phyloP scores from a whole-genome alignment of 257 asterid genomes.

The Osmanthus fragrans region DNA sequence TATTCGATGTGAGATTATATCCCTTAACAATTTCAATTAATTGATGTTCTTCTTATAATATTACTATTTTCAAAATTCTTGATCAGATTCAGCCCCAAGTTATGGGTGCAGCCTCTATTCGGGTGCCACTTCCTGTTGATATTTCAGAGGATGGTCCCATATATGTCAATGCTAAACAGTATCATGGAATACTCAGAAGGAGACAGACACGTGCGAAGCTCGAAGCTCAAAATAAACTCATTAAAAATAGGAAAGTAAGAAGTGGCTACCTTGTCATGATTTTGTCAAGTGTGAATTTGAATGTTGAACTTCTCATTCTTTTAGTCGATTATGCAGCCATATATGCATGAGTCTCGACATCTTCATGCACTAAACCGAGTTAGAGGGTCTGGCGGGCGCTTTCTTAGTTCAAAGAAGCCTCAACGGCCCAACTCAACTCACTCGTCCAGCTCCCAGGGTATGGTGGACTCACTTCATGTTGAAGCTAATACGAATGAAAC shows the following conservation, averaged over 20 bases:
- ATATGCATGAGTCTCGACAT: constrained; percentile 96
- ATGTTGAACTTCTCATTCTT: neutral
- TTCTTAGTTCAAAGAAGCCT: constrained; percentile 71
- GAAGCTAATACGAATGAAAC: constrained; percentile 23
- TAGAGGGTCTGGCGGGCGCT: constrained; percentile 89
- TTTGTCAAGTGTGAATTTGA: neutral
- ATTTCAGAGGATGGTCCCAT: constrained; percentile 89
- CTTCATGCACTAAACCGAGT: constrained; percentile 88
- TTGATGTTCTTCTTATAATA: neutral
- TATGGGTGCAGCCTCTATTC: constrained; percentile 53
- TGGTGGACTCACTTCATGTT: constrained; percentile 23
- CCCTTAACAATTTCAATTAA: too few species aligned
- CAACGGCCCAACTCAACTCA: constrained; percentile 41
- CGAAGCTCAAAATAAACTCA: constrained; percentile 88
- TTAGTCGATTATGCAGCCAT: constrained; percentile 58
- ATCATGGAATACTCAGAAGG: constrained; percentile 83
- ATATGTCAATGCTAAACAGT: constrained; percentile 91
- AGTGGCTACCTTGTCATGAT: neutral
- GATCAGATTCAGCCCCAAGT: constrained; percentile 62
- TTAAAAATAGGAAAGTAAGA: constrained; percentile 76
- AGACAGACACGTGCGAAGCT: constrained; percentile 92
- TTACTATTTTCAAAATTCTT: constrained; percentile 3
- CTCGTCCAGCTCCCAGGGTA: constrained; percentile 29
- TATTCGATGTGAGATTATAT: too few species aligned
- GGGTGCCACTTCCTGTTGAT: constrained; percentile 76